These are phyloP conservation scores for Yamadazyma sp. DNA, from an alignment of 1,139 yeast genomes.

Conservation along the genomic window DNA sequence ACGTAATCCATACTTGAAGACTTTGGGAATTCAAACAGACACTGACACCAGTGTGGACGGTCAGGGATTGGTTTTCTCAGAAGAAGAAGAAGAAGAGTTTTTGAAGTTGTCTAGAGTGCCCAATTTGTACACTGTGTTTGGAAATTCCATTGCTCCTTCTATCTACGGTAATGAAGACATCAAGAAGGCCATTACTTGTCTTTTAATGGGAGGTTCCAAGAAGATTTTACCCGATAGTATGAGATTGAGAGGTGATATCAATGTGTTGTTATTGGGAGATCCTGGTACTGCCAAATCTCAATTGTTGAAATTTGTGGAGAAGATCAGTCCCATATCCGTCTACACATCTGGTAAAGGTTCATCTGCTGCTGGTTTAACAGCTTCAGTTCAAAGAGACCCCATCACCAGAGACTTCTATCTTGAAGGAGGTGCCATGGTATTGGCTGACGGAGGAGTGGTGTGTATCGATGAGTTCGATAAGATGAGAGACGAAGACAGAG, in stretches of 20 bases:
- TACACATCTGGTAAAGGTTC: slow-evolving; percentile 99
- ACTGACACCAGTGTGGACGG: slow-evolving; percentile 67
- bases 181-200: slow-evolving; percentile 89
- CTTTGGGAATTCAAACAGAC: slow-evolving; percentile 83
- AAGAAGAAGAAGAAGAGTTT: slow-evolving; percentile 93
- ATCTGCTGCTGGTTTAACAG: slow-evolving; percentile 98
- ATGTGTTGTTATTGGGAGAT: slow-evolving; percentile 89
- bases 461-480: slow-evolving; percentile 99
- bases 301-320: slow-evolving; percentile 88
- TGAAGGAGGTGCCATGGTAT: slow-evolving; percentile 99
- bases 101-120: slow-evolving; percentile 78
- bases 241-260: slow-evolving; percentile 96
- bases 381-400: slow-evolving; percentile 92
- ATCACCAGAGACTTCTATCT: slow-evolving; percentile 86
- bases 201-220: slow-evolving; percentile 92
- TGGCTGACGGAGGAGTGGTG: slow-evolving; percentile 98
- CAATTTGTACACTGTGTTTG: slow-evolving; percentile 76
- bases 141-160: slow-evolving; percentile 94
- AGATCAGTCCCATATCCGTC: slow-evolving; percentile 90
- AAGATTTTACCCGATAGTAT: slow-evolving; percentile 92
- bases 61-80: slow-evolving; percentile 71
- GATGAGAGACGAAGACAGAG: slow-evolving; percentile 98
- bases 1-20: slow-evolving; percentile 86
- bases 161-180: slow-evolving; percentile 93
- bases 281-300: slow-evolving; percentile 99